Conservation (phyloP, 495 filamentous ascomycete genomes). For the Podospora comata region DNA sequence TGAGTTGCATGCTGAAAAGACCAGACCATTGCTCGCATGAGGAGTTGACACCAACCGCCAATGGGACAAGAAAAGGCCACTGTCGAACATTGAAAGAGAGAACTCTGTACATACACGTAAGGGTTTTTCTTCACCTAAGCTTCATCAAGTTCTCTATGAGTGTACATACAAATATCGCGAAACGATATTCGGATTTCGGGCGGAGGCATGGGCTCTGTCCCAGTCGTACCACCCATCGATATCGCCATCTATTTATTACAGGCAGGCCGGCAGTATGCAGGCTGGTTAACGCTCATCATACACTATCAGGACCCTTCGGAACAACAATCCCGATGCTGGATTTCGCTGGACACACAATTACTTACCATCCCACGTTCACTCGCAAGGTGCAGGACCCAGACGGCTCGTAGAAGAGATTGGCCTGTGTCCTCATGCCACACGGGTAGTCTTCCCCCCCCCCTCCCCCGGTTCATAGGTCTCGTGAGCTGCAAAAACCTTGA, state of each 20-base stretch:
- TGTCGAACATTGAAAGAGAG: not conserved
- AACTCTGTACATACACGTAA: not conserved
- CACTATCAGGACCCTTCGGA: not conserved
- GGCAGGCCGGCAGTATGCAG: not conserved
- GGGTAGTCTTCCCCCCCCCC: not conserved
- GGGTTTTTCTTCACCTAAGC: not conserved
- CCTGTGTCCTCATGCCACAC: not conserved
- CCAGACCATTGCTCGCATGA: not conserved
- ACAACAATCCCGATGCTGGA: not conserved
- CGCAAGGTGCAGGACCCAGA: too few species aligned
- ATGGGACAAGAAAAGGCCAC: not conserved
- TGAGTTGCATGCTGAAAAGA: not conserved
- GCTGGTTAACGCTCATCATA: not conserved
- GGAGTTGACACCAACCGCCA: not conserved
- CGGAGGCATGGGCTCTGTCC: too few species aligned
- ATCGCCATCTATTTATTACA: not conserved
- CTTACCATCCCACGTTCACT: not conserved
- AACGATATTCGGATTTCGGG: too few species aligned
- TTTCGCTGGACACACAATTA: not conserved
- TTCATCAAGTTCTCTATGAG: not conserved
- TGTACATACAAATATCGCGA: too few species aligned
- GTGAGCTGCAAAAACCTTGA: not conserved
- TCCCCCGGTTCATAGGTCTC: not conserved
- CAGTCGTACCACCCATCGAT: too few species aligned
- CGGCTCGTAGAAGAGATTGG: not conserved